Evolutionary conservation across 129 eudicot species (phyloP), one percentile per base, ranked within the genome.

Genomic region (Pittosporum tobira): DNA sequence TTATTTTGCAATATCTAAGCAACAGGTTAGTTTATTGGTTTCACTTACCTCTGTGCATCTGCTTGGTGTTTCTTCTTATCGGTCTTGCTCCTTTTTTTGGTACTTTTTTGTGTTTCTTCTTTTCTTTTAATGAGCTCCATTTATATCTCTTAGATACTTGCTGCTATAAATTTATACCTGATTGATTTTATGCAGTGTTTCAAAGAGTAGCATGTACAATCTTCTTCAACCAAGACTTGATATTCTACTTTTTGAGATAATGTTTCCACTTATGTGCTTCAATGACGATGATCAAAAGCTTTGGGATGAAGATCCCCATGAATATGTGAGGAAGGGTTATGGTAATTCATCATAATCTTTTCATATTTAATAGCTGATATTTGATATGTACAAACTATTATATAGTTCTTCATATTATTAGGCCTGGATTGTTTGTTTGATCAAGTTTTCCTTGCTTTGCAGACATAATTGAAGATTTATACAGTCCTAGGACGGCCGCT

Each of bases 251-350:
- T 90, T 83, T 63, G 98, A 90, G 76, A 80, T 90, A 58, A 80
- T 90, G 18, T 90, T 90, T 62, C 98, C 98, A 2, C 89, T 90
- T 42, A 90, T 86, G 98, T 90, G 98, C 81, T 90, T 90, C 73
- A 90, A 71, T 75, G 94, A 86, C 66, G 79, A 80, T 48, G 98
- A 90, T 67, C 98, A 90, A 73, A 80, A 71, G 63, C 94, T 90
- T 51, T 90, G 98, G 98, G 98, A 90, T 26, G 98, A 90, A 68
- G 98, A 90, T 67, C 98, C 98, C 3, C 95, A 90, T 69, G 98
- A 90, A 71, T 90, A 90, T 66, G 98, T 90, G 66, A 77, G 98
- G 75, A 90, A 90, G 81, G 98, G 95, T 51, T 90, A 90, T 71
- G 98, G 98, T 90, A 63, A 64, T 94, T 77, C 48, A 46, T 42